Evolutionary conservation across 768 basidiomycete genomes (phyloP), one percentile per base, ranked within the genome.

Genomic region (Calocybe indica): DNA sequence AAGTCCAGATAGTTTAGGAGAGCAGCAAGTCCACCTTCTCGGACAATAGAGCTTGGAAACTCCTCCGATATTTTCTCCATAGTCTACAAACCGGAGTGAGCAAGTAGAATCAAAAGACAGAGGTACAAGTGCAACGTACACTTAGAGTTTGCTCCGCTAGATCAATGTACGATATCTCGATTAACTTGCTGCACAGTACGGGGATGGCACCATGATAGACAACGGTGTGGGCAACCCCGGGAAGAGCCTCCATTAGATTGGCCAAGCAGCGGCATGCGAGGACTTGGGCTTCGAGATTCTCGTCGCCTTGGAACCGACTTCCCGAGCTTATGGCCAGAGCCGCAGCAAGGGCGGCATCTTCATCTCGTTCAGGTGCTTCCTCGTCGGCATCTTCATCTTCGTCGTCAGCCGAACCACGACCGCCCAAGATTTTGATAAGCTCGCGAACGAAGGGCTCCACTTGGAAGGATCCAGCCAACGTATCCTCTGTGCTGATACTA

Each of bases 151-250:
- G 96, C 63, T 98, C 96, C 9, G 96, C 96, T 40, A 99, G 75
- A 66, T 99, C 96, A 55, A 99, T 98, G 62, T 94, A 96, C 15
- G 91, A 90, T 49, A 99, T 99, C 68, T 96, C 92, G 62, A 92
- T 83, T 51, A 99, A 71, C 65, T 99, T 98, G 78, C 88, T 88
- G 79, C 95, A 98, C 40, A 99, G 77, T 31, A 95, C 92, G 12
- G 93, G 93, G 49, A 99, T 94, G 12, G 95, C 96, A n/a, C 95
- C 95, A 58, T 95, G 90, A 63, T 96, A 91, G 35, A 98, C 95
- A 56, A 99, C 85, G 39, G 92, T 93, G 61, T 97, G 93, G n/a
- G 92, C 92, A 37, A 92, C 88, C 22, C 94, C 93, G 12, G 96
- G 96, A 14, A 98, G 75, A n/a, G 93, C 95, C 65, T 98, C 96